phyloP scores from a whole-genome alignment of 192 early-diverging fungal species.

The Jimgerdemannia flammicorona region DNA sequence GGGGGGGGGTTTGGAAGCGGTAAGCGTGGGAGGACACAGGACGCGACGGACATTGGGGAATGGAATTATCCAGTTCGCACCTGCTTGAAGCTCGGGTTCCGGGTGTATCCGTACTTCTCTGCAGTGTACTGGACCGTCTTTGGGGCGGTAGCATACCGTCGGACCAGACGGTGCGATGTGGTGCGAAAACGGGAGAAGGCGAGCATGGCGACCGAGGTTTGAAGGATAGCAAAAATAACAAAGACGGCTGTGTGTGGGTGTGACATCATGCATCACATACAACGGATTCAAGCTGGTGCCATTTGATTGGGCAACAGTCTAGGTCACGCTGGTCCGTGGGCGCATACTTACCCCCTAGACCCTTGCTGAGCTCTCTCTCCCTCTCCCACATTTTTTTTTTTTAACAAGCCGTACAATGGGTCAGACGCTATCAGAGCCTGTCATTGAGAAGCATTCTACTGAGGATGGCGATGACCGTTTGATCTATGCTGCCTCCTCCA shows the following conservation, averaged over 20 bases:
- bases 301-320: too few species aligned
- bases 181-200: too few species aligned
- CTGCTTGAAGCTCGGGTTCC: slow-evolving; percentile 38
- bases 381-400: too few species aligned
- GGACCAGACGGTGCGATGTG: too few species aligned
- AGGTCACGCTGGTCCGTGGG: neutral
- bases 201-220: too few species aligned
- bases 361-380: neutral
- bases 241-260: too few species aligned
- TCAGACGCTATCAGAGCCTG: slow-evolving; percentile 14
- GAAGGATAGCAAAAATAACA: too few species aligned
- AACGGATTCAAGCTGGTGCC: too few species aligned
- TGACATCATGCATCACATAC: too few species aligned
- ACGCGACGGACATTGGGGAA: neutral
- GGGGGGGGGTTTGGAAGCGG: too few species aligned
- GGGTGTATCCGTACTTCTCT: slow-evolving; percentile 44
- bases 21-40: too few species aligned
- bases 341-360: neutral
- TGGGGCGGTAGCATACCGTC: too few species aligned
- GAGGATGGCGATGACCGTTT: slow-evolving; percentile 10
- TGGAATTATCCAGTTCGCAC: slow-evolving; percentile 14
- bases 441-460: slow-evolving; percentile 6
- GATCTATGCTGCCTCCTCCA: slow-evolving; percentile 10
- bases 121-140: slow-evolving; percentile 25
- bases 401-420: neutral